A percentile compares a stretch with the other conserved stretches of the same genome.
These are phyloP conservation scores for Dorcoceras hygrometricum DNA, from an alignment of 257 asterid genomes.

Conservation along the genomic window DNA sequence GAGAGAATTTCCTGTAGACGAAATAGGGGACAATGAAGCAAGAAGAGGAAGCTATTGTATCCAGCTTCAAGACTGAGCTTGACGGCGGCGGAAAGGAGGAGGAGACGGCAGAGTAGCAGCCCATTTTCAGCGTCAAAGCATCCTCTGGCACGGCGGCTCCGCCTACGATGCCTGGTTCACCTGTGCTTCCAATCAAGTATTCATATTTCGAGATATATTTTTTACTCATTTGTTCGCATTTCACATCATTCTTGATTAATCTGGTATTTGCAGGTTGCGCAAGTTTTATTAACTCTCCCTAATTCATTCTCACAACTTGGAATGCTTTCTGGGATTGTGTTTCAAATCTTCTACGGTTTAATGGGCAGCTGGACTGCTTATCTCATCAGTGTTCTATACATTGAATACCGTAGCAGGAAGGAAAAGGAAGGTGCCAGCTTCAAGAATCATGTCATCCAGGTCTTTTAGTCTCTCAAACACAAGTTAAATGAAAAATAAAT, in stretches of 20 bases:
- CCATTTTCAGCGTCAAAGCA: conserved; percentile 57
- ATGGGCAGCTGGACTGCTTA: conserved; percentile 98
- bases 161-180: conserved; percentile 99
- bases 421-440: conserved; percentile 84
- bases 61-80: conserved; percentile 49
- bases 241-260: not conserved
- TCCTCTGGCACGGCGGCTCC: conserved; percentile 99
- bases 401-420: conserved; percentile 82
- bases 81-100: conserved; percentile 32
- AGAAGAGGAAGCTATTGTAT: conserved; percentile 89
- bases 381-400: conserved; percentile 81
- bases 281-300: conserved; percentile 86
- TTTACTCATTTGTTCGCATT: not conserved
- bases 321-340: conserved; percentile 67
- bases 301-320: conserved; percentile 95
- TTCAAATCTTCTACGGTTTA: conserved; percentile 82
- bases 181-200: conserved; percentile 91
- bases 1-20: not conserved
- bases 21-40: conserved; percentile 59
- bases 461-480: conserved; percentile 1
- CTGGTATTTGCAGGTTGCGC: conserved; percentile 62
- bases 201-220: not conserved
- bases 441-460: conserved; percentile 99
- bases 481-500: not conserved
- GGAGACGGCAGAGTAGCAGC: conserved; percentile 43